A percentile compares a stretch with the other conserved stretches of the same genome.
phyloP scores from a whole-genome alignment of 306 rosid genomes.

The Ziziphus jujuba region DNA sequence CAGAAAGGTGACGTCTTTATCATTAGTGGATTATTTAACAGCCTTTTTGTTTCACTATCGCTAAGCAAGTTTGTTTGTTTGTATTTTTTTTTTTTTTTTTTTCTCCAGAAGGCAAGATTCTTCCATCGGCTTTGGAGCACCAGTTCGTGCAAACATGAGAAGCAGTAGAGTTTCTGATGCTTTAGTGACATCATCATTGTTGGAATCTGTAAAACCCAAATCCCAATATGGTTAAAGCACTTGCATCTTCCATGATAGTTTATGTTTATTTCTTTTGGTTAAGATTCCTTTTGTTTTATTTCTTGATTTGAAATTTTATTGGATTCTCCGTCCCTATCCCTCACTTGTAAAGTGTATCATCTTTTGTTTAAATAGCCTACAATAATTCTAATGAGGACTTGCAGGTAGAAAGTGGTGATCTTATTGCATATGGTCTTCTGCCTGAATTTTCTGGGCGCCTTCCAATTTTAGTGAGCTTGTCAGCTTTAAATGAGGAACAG shows the following conservation, averaged over 20 bases:
- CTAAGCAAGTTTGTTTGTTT: not conserved
- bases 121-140: slow-evolving; percentile 82
- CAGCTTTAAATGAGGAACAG: slow-evolving; percentile 68
- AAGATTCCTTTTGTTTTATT: not conserved
- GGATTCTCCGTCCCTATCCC: not conserved
- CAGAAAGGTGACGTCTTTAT: slow-evolving; percentile 49
- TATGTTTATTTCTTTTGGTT: not conserved
- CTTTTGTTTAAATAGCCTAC: slow-evolving; percentile 14
- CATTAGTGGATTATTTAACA: not conserved
- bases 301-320: slow-evolving; percentile 15
- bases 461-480: slow-evolving; percentile 63
- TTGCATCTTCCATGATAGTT: slow-evolving; percentile 10
- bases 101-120: slow-evolving; percentile 63
- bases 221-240: slow-evolving; percentile 5
- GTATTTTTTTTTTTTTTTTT: not conserved
- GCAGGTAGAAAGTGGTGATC: slow-evolving; percentile 73
- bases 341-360: not conserved
- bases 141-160: slow-evolving; percentile 63
- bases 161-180: slow-evolving; percentile 45
- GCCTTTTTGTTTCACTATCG: not conserved
- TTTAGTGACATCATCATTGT: slow-evolving; percentile 49
- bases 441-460: slow-evolving; percentile 78
- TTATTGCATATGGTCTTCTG: slow-evolving; percentile 66
- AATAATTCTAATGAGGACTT: slow-evolving; percentile 23
- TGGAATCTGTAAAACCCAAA: slow-evolving; percentile 63